Conservation (phyloP, 768 basidiomycete species). For the Scleroderma citrinum region DNA sequence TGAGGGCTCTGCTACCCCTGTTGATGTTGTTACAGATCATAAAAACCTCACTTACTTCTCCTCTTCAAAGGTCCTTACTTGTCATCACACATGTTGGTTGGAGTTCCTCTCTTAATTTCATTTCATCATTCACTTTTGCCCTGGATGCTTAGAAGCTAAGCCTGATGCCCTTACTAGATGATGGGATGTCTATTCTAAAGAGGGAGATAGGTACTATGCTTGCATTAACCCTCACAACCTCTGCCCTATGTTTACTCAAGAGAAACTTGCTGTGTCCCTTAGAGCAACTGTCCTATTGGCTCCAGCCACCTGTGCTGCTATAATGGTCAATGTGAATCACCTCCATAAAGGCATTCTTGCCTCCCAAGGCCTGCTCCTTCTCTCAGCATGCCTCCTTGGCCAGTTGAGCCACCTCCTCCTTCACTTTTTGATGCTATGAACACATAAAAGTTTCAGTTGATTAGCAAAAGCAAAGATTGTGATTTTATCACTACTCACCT, state of each 20-base stretch:
- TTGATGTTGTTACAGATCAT: constrained; percentile 18
- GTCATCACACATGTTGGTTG: constrained; percentile 19
- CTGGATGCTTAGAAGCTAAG: constrained; percentile 6
- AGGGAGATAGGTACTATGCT: not conserved
- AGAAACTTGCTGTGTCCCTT: not conserved
- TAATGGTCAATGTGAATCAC: constrained; percentile 10
- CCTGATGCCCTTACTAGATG: not conserved
- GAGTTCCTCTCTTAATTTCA: constrained; percentile 36
- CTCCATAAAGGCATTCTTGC: constrained; percentile 12
- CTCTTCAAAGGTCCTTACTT: constrained; percentile 4
- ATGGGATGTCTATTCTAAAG: not conserved
- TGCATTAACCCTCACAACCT: not conserved
- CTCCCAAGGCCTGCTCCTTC: no score
- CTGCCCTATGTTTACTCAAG: not conserved
- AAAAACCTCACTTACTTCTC: constrained; percentile 11
- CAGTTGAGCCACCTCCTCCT: no score
- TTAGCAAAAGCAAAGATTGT: no score
- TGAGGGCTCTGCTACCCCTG: constrained; percentile 3
- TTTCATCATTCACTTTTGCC: not conserved
- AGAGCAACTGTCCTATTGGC: not conserved
- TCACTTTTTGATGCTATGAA: no score
- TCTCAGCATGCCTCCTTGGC: no score
- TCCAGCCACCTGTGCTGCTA: not conserved
- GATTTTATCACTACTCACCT: no score
- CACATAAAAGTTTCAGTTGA: no score